phyloP scores from a whole-genome alignment of 371 early-diverging fungal genomes.

The Basidiobolus meristosporus region DNA sequence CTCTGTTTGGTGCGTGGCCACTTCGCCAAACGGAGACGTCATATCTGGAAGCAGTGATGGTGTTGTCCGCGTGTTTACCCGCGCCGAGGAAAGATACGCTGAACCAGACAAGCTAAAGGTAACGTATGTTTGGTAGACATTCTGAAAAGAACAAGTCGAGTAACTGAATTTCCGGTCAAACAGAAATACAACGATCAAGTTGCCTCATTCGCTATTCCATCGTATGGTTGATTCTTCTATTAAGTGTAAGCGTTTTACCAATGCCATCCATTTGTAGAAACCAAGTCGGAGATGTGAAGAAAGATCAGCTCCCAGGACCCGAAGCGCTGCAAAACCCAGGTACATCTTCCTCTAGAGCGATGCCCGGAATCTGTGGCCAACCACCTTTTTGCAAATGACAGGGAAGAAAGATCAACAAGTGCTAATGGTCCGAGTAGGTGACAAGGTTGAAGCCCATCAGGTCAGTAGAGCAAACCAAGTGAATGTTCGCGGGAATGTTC shows the following conservation, averaged over 20 bases:
- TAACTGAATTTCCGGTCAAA: conserved; percentile 1
- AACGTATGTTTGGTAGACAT: background rate
- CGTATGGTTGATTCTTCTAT: conserved; percentile 23
- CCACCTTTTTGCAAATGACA: conserved; percentile 2
- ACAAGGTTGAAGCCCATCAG: conserved; percentile 63
- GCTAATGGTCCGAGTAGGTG: conserved; percentile 60
- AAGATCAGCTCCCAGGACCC: conserved; percentile 54
- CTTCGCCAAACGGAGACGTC: conserved; percentile 70
- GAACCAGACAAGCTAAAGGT: conserved; percentile 25
- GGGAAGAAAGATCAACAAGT: conserved; percentile 66
- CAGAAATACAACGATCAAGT: conserved; percentile 47
- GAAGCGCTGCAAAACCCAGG: conserved; percentile 60
- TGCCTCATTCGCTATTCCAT: conserved; percentile 50
- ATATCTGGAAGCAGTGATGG: conserved; percentile 75
- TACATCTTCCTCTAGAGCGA: background rate
- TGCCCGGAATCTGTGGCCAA: background rate
- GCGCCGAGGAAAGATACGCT: conserved; percentile 36
- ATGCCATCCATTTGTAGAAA: conserved; percentile 18
- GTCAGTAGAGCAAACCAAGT: conserved; percentile 5
- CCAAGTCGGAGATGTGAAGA: conserved; percentile 74
- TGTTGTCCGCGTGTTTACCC: conserved; percentile 61
- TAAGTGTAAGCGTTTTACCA: background rate
- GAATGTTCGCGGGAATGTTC: background rate
- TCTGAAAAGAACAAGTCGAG: background rate
- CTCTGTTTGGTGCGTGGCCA: conserved; percentile 80